These are phyloP conservation scores for Pestalotiopsis sp. DNA, from an alignment of 2,329 filamentous ascomycete genomes.

Conservation along the genomic window DNA sequence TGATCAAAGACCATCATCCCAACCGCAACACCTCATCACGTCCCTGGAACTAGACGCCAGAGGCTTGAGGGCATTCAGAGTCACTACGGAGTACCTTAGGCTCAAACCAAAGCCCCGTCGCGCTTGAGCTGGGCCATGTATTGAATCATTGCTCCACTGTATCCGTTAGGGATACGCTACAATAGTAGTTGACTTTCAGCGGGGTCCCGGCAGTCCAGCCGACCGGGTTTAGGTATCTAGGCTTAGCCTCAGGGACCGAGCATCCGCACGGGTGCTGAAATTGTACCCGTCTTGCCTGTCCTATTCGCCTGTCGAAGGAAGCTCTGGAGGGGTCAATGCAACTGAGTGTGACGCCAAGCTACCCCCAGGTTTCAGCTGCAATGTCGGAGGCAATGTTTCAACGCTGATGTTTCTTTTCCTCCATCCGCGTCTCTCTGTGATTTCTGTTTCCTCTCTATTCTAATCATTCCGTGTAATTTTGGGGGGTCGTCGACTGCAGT, in stretches of 20 bases:
- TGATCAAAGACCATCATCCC: no score
- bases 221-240: neutral
- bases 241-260: neutral
- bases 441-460: neutral
- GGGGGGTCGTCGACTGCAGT: neutral
- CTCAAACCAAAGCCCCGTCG: neutral
- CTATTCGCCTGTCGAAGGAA: neutral
- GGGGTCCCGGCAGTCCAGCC: neutral
- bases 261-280: neutral
- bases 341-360: slow-evolving; percentile 20
- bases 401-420: neutral
- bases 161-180: neutral
- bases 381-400: slow-evolving; percentile 17
- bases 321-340: slow-evolving; percentile 11
- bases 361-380: slow-evolving; percentile 21
- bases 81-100: no score
- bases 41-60: no score
- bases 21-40: no score
- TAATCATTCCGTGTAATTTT: neutral
- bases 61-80: no score
- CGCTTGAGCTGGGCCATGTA: neutral
- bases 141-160: neutral
- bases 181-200: neutral
- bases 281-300: no score
- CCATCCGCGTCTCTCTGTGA: neutral